Percentiles rank a stretch among this genome's conserved stretches.
These are phyloP conservation scores for Martensiomyces pterosporus DNA, from an alignment of 192 early-diverging fungal genomes.

Conservation along the genomic window DNA sequence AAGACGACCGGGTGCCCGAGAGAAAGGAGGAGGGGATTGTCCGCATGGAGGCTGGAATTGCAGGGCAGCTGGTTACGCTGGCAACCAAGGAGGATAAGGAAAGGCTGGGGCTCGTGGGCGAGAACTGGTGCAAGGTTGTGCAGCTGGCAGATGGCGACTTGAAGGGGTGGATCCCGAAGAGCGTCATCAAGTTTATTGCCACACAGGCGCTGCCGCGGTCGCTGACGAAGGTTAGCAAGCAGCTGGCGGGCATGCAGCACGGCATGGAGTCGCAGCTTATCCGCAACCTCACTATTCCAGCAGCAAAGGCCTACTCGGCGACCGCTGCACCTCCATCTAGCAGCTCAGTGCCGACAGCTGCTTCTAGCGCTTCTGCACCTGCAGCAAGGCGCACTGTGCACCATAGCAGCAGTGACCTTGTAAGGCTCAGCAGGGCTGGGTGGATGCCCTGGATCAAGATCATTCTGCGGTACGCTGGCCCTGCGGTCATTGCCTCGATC, in stretches of 20 bases:
- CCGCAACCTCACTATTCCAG: neutral
- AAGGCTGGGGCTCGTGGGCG: conserved; percentile 15
- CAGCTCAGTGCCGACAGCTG: neutral
- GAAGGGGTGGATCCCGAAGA: conserved; percentile 50
- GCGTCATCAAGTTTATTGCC: conserved; percentile 51
- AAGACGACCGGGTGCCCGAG: conserved; percentile 32
- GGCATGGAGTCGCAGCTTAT: conserved; percentile 27
- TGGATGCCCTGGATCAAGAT: conserved; percentile 27
- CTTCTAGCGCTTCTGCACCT: neutral
- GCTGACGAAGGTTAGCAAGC: conserved; percentile 43
- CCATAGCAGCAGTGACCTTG: neutral
- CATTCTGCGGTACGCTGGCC: conserved; percentile 28
- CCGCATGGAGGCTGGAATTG: conserved; percentile 50
- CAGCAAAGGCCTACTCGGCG: neutral
- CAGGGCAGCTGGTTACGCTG: conserved; percentile 40
- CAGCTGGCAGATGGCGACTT: conserved; percentile 51
- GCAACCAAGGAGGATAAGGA: conserved; percentile 10
- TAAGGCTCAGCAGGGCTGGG: neutral
- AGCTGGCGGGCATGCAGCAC: conserved; percentile 21
- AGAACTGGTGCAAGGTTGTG: conserved; percentile 33
- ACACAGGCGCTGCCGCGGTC: conserved; percentile 51
- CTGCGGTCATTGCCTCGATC: conserved; percentile 37
- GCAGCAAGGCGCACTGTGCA: neutral
- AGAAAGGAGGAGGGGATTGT: conserved; percentile 28
- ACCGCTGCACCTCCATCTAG: neutral